Base-by-base conservation (phyloP, 164 flowering plant species). In the Hamamelis virginiana region DNA sequence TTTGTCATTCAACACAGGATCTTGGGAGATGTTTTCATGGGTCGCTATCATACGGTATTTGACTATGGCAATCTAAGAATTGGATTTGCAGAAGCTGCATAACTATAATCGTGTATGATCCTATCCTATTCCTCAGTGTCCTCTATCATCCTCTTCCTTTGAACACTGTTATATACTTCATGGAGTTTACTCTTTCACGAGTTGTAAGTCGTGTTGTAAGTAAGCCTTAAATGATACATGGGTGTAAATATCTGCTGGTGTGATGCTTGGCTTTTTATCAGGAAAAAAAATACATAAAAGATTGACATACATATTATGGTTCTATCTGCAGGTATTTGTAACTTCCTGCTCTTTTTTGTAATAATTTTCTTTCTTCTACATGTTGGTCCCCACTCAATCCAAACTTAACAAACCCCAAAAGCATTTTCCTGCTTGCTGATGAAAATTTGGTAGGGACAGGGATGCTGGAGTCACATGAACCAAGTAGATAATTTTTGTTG, bases 11-110 rank as follows among this genome's bases (percentile, higher is more conserved):
- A 41, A 56, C 68, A 65, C 80, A 81, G 84, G 84, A 81, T 78
- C 56, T 33, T 81, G 71, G 84, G 84, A 13, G 84, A 78, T 63
- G 77, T 81, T 41, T 81, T 81, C 70, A 78, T 81, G 84, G 84
- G 81, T 12, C 75, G 33, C 28, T 81, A 51, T 72, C 84, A 81
- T 15, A 81, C 84, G 0, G 81, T 81, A 9, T 81, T 81, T 56
- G 84, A 81, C 71, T 78, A 70, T n/a, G 81, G 84, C 23, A 81
- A 81, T 41, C 33, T 67, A 72, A 67, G 69, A 66, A 71, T 81
- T 59, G 83, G 83, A 43, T 78, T 80, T 46, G 83, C 83, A 0
- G 79, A 80, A 75, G 83, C 81, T 46, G 78, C 81, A 15, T 76
- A 68, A 43, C 6, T 22, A 25, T 47, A 47, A 13, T 33, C 41